phyloP scores from a whole-genome alignment of 768 basidiomycete species.

The Coprinellus micaceus region DNA sequence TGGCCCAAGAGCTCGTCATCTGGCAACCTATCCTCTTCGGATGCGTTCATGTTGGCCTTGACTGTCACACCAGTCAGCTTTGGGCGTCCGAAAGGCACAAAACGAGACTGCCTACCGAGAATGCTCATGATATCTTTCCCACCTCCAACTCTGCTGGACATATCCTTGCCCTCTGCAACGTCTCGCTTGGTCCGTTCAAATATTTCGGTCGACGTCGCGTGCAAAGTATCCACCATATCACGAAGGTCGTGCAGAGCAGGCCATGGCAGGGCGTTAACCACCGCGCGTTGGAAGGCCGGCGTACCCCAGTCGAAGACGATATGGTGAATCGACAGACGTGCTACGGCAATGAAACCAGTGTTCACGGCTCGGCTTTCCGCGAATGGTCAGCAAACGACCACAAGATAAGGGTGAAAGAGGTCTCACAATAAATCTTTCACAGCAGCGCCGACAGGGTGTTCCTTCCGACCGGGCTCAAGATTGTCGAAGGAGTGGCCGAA shows the following conservation, averaged over 20 bases:
- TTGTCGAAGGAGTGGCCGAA: constrained; percentile 9
- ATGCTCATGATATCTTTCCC: constrained; percentile 48
- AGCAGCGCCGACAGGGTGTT: constrained; percentile 27
- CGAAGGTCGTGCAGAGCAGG: constrained; percentile 22
- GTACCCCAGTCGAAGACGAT: constrained; percentile 22
- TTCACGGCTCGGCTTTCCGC: neutral
- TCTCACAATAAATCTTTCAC: constrained; percentile 30
- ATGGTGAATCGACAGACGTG: constrained; percentile 20
- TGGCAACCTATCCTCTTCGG: constrained; percentile 27
- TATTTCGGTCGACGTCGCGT: constrained; percentile 29
- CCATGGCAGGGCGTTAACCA: constrained; percentile 31
- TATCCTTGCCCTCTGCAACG: constrained; percentile 29
- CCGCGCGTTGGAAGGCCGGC: constrained; percentile 24
- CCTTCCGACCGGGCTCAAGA: neutral
- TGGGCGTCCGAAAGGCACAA: neutral
- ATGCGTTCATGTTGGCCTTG: constrained; percentile 34
- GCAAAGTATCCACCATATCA: constrained; percentile 31
- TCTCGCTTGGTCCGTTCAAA: constrained; percentile 31
- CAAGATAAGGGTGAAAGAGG: neutral
- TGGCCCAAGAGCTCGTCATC: constrained; percentile 40
- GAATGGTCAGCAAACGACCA: neutral
- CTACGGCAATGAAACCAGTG: constrained; percentile 13
- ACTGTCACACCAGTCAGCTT: constrained; percentile 25
- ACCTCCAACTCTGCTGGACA: constrained; percentile 27
- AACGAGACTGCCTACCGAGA: constrained; percentile 30